Percentiles rank a stretch among this genome's conserved stretches.
Conservation (phyloP, 1,284 basidiomycete genomes). For the Malassezia equina region DNA sequence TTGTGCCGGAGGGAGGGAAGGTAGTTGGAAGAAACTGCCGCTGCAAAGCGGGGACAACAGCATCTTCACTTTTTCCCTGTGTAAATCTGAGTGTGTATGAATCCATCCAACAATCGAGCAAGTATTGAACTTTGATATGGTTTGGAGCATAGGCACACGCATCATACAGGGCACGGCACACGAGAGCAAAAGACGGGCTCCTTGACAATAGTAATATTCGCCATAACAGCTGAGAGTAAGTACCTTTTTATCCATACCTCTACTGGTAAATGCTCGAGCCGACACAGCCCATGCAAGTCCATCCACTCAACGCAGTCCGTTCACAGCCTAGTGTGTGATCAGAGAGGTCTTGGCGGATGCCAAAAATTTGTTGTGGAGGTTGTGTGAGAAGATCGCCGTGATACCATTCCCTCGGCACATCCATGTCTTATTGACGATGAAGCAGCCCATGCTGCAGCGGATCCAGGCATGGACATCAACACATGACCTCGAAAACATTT, state of each 20-base stretch:
- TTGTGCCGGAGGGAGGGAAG: background rate
- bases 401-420: background rate
- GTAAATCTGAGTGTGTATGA: slow-evolving; percentile 14
- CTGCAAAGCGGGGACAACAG: background rate
- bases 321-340: background rate
- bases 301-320: background rate
- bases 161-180: background rate
- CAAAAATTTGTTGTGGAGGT: background rate
- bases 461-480: background rate
- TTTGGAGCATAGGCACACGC: background rate
- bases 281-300: background rate
- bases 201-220: background rate
- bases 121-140: background rate
- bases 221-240: slow-evolving; percentile 10
- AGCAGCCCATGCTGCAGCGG: background rate
- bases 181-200: background rate
- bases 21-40: slow-evolving; percentile 6
- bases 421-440: background rate
- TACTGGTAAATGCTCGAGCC: background rate
- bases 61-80: background rate
- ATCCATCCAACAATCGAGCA: slow-evolving; percentile 14
- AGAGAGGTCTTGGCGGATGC: background rate
- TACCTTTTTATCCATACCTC: background rate
- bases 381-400: background rate
- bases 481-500: background rate